Conservation (phyloP, 768 basidiomycete genomes). For the Strobilomyces dryophilus region DNA sequence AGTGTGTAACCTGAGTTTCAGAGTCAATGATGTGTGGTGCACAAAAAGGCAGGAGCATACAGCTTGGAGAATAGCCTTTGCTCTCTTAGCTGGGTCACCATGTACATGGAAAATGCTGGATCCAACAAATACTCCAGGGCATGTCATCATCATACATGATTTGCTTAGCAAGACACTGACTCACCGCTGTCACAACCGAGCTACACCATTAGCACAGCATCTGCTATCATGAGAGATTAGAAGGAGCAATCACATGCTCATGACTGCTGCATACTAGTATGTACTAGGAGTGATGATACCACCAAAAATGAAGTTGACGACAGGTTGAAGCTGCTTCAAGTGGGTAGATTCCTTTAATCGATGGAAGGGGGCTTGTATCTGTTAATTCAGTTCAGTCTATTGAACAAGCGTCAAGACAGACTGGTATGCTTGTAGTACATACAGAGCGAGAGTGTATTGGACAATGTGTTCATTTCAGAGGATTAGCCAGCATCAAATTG, state of each 20-base stretch:
- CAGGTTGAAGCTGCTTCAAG: constrained; percentile 86
- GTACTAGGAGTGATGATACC: constrained; percentile 88
- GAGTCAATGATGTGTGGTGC: background rate
- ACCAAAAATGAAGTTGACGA: constrained; percentile 96
- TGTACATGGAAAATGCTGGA: constrained; percentile 93
- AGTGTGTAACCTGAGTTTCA: constrained; percentile 71
- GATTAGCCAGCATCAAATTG: background rate
- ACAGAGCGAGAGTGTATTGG: background rate
- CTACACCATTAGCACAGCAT: constrained; percentile 99
- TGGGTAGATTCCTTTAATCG: constrained; percentile 96
- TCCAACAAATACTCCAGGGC: constrained; percentile 82
- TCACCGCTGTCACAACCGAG: constrained; percentile 93
- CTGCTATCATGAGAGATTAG: constrained; percentile 44
- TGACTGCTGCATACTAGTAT: constrained; percentile 16
- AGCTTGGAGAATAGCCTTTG: constrained; percentile 94
- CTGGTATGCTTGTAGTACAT: background rate
- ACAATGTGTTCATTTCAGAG: background rate
- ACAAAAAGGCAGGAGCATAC: constrained; percentile 38
- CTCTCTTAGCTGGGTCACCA: constrained; percentile 89
- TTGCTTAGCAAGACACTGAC: constrained; percentile 20
- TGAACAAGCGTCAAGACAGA: background rate
- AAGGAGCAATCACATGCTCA: background rate
- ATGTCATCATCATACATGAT: background rate
- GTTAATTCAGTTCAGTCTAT: background rate
- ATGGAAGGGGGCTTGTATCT: constrained; percentile 91